Evolutionary conservation across 2,329 filamentous ascomycete genomes (phyloP), one percentile per base, ranked within the genome.

Genomic region (Remersonia thermophila): DNA sequence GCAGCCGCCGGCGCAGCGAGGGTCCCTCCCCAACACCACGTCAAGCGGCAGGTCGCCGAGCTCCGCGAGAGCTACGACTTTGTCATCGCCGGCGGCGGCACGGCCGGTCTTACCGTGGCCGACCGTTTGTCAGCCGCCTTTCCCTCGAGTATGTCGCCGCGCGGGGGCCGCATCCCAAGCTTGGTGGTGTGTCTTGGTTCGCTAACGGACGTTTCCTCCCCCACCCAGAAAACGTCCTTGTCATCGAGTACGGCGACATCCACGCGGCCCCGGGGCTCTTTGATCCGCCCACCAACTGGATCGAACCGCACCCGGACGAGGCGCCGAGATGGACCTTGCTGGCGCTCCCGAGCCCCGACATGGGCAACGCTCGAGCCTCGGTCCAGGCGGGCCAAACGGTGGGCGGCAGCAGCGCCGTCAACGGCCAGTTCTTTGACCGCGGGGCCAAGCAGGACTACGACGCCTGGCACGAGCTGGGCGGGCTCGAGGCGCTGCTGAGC

Each of bases 351-450:
- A 44, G 35, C 33, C 38, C 40, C 3, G 40, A 42, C 2, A 28
- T 56, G 33, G 50, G 49, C 33, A 53, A 52, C 43, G 41, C 41
- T 28, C 36, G 45, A 4, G 52, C 51, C 7, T 41, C 41, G 2
- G 44, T 59, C 7, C 41, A 50, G 7, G 53, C 54, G 13, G 58
- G 57, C 6, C 52, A 53, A 41, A 52, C 51, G 7, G 48, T 61
- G 3, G 58, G 58, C 5, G 58, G 58, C 26, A 51, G 54, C 33
- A 59, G 56, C 4, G 50, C 56, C 18, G 44, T 57, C 33, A 61
- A 61, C 35, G 58, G 57, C 6, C 54, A 56, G 52, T 55, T 59
- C 46, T 56, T 60, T 35, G 57, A 61, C 39, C 52, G 58, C 12
- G 52, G 51, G 2, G 54, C 55, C 3, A 52, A 50, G 11, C 46